These are phyloP conservation scores for Penicillium riverlandense DNA, from an alignment of 495 filamentous ascomycete species.

Conservation along the genomic window DNA sequence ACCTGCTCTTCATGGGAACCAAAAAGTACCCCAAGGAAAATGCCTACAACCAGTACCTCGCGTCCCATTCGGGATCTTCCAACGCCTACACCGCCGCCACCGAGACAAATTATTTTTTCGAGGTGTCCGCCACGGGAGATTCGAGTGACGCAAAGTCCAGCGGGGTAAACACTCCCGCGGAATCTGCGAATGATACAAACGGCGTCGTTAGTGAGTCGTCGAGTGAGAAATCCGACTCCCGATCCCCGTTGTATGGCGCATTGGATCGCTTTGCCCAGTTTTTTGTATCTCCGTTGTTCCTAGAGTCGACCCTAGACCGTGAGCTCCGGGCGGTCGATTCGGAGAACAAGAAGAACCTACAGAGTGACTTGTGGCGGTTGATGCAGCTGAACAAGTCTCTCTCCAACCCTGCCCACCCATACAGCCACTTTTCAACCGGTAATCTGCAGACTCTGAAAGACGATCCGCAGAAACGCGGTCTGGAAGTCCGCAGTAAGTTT, in stretches of 20 bases:
- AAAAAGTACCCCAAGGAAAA: conserved; percentile 98
- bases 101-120: conserved; percentile 97
- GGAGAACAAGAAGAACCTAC: conserved; percentile 99
- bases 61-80: conserved; percentile 79
- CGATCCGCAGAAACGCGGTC: conserved; percentile 68
- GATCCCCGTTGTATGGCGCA: conserved; percentile 77
- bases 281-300: conserved; percentile 87
- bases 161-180: conserved; percentile 21
- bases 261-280: conserved; percentile 97
- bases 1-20: conserved; percentile 97
- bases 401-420: conserved; percentile 88
- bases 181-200: conserved; percentile 24
- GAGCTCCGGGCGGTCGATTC: conserved; percentile 93
- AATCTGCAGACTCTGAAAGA: conserved; percentile 87
- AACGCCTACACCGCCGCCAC: conserved; percentile 94
- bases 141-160: conserved; percentile 36
- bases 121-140: conserved; percentile 66
- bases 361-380: conserved; percentile 89
- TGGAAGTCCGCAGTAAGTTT: conserved; percentile 88
- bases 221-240: conserved; percentile 21
- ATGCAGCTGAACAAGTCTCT: conserved; percentile 88
- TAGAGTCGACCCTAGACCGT: conserved; percentile 81
- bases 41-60: conserved; percentile 88
- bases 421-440: conserved; percentile 91
- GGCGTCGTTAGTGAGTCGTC: conserved; percentile 30